A percentile compares a stretch with the other conserved stretches of the same genome.
Evolutionary conservation across 169 alveolate genomes (phyloP).

Genomic region (Plasmodium relictum): DNA sequence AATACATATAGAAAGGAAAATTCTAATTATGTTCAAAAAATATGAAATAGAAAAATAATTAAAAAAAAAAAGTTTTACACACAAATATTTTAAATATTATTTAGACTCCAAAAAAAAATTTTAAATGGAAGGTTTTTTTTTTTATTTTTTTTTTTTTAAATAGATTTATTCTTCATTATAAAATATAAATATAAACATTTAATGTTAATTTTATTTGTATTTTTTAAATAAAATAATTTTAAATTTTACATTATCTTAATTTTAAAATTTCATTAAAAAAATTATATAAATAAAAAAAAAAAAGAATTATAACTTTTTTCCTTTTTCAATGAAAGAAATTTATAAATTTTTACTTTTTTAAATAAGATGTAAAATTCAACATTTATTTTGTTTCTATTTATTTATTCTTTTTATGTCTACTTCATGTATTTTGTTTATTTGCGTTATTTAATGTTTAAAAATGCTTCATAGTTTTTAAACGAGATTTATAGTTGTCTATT

Average conservation of each 20-base stretch:
- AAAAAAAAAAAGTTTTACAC: constrained; percentile 17
- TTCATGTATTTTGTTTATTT: neutral
- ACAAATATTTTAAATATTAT: constrained; percentile 14
- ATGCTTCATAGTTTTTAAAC: neutral
- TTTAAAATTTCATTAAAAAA: neutral
- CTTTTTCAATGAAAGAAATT: neutral
- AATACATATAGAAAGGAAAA: constrained; percentile 32
- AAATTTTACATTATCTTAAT: too few relatives aligned
- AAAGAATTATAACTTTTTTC: constrained; percentile 1
- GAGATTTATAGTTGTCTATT: too few relatives aligned
- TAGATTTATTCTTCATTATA: neutral
- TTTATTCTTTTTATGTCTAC: neutral
- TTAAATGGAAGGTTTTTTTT: constrained; percentile 7
- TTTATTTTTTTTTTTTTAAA: constrained; percentile 11
- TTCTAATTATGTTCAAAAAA: constrained; percentile 7
- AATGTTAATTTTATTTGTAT: neutral
- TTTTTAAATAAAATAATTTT: neutral
- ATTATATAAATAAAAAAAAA: neutral
- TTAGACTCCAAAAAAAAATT: constrained; percentile 41
- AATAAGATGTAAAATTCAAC: constrained; percentile 42
- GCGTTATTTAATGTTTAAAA: constrained; percentile 4
- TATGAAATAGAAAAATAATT: neutral
- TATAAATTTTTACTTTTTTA: constrained; percentile 10
- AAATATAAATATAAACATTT: constrained; percentile 8
- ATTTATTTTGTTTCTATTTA: constrained; percentile 1